A percentile compares a stretch with the other conserved stretches of the same genome.
phyloP scores from a whole-genome alignment of 73 alveolate species.

The Paramecium tetraurelia region DNA sequence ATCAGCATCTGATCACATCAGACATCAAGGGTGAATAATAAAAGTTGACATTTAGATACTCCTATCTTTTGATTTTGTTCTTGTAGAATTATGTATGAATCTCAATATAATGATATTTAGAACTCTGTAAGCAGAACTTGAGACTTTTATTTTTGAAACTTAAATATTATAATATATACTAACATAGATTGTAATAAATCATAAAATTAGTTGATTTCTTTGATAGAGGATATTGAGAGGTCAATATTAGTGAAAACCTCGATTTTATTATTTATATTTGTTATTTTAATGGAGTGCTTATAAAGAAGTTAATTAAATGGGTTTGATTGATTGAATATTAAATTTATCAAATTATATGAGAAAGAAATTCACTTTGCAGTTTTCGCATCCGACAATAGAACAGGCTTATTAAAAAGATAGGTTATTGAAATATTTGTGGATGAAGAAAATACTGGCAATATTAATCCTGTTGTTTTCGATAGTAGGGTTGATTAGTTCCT shows the following conservation, averaged over 20 bases:
- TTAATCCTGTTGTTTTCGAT: neutral
- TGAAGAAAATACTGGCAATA: neutral
- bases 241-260: neutral
- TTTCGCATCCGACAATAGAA: neutral
- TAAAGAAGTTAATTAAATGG: neutral
- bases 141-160: too few species aligned
- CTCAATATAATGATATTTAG: too few species aligned
- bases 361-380: neutral
- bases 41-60: too few species aligned
- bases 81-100: too few species aligned
- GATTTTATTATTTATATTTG: too few species aligned
- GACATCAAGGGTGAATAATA: too few species aligned
- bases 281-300: neutral
- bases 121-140: too few species aligned
- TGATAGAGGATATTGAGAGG: neutral
- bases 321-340: neutral
- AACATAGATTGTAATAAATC: too few species aligned
- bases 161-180: too few species aligned
- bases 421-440: neutral
- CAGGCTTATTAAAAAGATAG: neutral
- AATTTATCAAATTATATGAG: neutral
- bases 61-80: too few species aligned
- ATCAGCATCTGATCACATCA: too few species aligned
- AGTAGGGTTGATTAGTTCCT: neutral
- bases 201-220: neutral